Evolutionary conservation across 75 land plant genomes (phyloP).

Genomic region (Ceratopteris richardii): DNA sequence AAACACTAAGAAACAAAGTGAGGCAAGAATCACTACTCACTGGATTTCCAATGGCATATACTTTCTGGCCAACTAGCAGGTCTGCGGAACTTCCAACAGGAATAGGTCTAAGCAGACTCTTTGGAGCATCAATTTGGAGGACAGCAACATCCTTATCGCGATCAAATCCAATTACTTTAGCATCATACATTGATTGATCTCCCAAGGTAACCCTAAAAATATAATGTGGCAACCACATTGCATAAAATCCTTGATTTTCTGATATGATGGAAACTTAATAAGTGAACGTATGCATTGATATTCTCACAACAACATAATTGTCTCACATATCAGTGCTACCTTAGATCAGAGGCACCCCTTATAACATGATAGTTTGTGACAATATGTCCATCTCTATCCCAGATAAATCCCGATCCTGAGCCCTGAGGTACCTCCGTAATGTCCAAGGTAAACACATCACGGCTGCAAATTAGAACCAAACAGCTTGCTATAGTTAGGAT

Average conservation of each 20-base stretch:
- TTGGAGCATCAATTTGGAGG: conserved; percentile 71
- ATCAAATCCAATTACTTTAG: conserved; percentile 88
- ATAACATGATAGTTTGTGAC: conserved; percentile 99
- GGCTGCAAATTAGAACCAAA: conserved; percentile 40
- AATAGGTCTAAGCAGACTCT: conserved; percentile 74
- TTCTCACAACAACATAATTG: no score
- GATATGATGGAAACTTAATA: neutral
- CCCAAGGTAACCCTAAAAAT: conserved; percentile 81
- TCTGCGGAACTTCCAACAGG: conserved; percentile 89
- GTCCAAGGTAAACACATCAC: conserved; percentile 93
- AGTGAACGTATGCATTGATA: no score
- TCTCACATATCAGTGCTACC: no score
- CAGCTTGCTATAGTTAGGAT: neutral
- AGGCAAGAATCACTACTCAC: conserved; percentile 39
- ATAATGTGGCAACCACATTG: conserved; percentile 10
- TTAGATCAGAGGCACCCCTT: conserved; percentile 93
- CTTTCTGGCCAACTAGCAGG: conserved; percentile 95
- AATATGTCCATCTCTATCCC: conserved; percentile 89
- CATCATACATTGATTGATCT: conserved; percentile 88
- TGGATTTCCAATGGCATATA: conserved; percentile 96
- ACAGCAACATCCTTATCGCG: conserved; percentile 99
- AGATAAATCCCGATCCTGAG: conserved; percentile 94
- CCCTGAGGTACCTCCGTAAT: conserved; percentile 98
- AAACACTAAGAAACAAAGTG: no score
- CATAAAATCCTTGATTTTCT: neutral